phyloP scores from a whole-genome alignment of 2,329 filamentous ascomycete genomes.

The Pseudocercospora macadamiae region DNA sequence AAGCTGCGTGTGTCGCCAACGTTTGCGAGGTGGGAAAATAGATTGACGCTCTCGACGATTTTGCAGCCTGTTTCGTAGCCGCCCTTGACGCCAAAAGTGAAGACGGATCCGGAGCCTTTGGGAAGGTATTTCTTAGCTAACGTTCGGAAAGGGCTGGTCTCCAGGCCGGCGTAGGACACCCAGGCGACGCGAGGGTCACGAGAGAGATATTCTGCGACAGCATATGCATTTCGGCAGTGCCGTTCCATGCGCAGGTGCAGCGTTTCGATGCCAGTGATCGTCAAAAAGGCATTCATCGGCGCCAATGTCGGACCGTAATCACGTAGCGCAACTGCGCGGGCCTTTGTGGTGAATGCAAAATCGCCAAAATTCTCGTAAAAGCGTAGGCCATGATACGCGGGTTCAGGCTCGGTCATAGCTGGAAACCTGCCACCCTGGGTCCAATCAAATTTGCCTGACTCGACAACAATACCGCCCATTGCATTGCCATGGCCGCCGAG shows the following conservation, averaged over 20 bases:
- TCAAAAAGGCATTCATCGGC: constrained; percentile 21
- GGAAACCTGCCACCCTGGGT: constrained; percentile 17
- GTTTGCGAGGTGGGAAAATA: constrained; percentile 24
- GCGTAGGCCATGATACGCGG: constrained; percentile 22
- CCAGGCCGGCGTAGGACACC: constrained; percentile 22
- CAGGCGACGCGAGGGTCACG: constrained; percentile 19
- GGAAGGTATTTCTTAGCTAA: constrained; percentile 19
- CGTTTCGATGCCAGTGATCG: constrained; percentile 24
- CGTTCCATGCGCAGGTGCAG: constrained; percentile 23
- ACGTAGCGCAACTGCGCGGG: constrained; percentile 20
- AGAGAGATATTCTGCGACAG: constrained; percentile 19
- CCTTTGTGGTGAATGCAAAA: constrained; percentile 21
- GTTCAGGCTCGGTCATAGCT: constrained; percentile 22
- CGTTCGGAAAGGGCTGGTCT: constrained; percentile 9
- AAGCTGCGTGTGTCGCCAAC: constrained; percentile 23
- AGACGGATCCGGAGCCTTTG: constrained; percentile 19
- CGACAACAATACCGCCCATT: constrained; percentile 23
- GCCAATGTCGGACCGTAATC: constrained; percentile 22
- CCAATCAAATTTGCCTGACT: constrained; percentile 25
- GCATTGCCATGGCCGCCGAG: constrained; percentile 25
- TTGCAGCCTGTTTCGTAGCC: constrained; percentile 20
- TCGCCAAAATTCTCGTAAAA: constrained; percentile 24
- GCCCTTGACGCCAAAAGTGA: constrained; percentile 23
- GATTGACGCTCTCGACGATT: constrained; percentile 20
- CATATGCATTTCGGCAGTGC: constrained; percentile 20